A percentile compares a stretch with the other conserved stretches of the same genome.
These are phyloP conservation scores for Citrullus amarus DNA, from an alignment of 306 rosid genomes.

Conservation along the genomic window DNA sequence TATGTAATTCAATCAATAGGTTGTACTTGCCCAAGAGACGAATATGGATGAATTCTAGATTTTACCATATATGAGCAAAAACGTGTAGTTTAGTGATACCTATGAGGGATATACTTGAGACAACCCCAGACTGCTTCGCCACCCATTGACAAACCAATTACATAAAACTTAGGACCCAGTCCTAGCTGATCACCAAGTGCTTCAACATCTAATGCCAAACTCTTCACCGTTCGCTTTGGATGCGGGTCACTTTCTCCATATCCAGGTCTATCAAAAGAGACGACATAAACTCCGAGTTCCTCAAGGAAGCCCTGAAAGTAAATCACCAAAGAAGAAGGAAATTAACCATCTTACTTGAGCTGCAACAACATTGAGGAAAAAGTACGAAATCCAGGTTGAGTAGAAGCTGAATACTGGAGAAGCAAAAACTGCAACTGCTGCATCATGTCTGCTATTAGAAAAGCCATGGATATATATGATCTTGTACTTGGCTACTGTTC, in stretches of 20 bases:
- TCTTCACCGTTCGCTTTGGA: slow-evolving; percentile 53
- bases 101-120: slow-evolving; percentile 76
- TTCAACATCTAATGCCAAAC: slow-evolving; percentile 68
- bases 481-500: slow-evolving; percentile 48
- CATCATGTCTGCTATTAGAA: slow-evolving; percentile 51
- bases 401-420: slow-evolving; percentile 41
- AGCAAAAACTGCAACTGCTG: slow-evolving; percentile 23
- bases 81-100: slow-evolving; percentile 26
- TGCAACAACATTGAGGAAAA: neutral
- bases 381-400: neutral
- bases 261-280: slow-evolving; percentile 84
- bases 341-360: neutral
- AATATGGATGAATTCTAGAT: neutral
- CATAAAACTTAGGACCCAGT: slow-evolving; percentile 63
- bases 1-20: neutral
- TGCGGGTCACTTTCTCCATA: slow-evolving; percentile 92
- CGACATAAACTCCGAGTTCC: slow-evolving; percentile 47
- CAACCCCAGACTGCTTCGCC: slow-evolving; percentile 73
- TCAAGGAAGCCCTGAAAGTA: slow-evolving; percentile 42
- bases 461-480: slow-evolving; percentile 53
- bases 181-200: slow-evolving; percentile 73
- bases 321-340: neutral
- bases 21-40: neutral
- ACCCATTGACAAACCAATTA: slow-evolving; percentile 67
- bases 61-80: neutral